phyloP scores from a whole-genome alignment of 139 green algal genomes.

The Coccomyxa sp. region DNA sequence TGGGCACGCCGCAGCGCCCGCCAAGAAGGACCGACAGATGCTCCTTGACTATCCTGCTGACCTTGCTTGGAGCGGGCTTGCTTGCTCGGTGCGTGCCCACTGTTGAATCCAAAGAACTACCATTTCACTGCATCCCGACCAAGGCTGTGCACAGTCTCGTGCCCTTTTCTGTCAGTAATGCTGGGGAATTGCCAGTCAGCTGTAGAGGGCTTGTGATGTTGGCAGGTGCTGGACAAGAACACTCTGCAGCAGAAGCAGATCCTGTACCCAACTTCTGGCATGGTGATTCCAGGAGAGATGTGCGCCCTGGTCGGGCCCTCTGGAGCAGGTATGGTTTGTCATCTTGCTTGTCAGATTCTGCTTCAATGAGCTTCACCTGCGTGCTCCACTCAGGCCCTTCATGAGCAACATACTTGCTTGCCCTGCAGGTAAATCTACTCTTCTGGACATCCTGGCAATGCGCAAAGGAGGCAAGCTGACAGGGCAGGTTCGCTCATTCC shows the following conservation, averaged over 20 bases:
- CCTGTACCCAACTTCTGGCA: not conserved
- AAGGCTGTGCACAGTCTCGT: not conserved
- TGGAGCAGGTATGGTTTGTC: conserved; percentile 2
- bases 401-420: not conserved
- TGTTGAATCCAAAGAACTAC: too few relatives aligned
- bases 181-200: not conserved
- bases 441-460: conserved; percentile 9
- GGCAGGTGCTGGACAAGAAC: conserved; percentile 1
- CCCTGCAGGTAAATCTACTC: conserved; percentile 16
- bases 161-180: not conserved
- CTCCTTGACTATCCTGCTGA: not conserved
- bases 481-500: not conserved
- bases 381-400: not conserved
- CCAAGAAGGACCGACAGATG: too few relatives aligned
- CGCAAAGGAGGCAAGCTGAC: not conserved
- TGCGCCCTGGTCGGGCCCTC: conserved; percentile 20
- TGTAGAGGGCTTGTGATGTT: not conserved
- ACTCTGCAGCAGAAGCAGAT: not conserved
- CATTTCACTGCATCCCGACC: too few relatives aligned
- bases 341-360: not conserved
- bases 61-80: not conserved
- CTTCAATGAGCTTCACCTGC: not conserved
- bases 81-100: not conserved
- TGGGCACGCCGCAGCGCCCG: not conserved
- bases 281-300: conserved; percentile 7